Base-by-base conservation (phyloP, 2,329 filamentous ascomycete genomes). In the Diaporthe sp. region DNA sequence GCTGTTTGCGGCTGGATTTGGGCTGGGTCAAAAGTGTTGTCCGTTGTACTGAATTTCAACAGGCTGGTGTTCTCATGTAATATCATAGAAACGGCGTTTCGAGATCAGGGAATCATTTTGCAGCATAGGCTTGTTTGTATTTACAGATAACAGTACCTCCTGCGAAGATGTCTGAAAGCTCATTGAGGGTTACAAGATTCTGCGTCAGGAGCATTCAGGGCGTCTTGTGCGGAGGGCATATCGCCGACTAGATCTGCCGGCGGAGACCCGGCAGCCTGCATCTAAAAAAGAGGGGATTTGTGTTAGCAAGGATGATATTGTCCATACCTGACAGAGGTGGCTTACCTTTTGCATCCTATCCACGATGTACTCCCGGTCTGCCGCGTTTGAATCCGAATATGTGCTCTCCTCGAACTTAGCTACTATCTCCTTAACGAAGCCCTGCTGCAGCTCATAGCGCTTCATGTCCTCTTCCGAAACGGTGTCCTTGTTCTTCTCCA, bases 341-440 rank as follows among this genome's bases (percentile, higher is more conserved):
- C 89, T 82, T 84, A 98, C 96, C 92, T 96, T 96, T 84, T 98
- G 96, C 97, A 99, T 99, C 82, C 93, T 93, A 81, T 98, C 96
- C 77, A 98, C 96, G 80, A 99, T 97, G 83, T 95, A 98, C 82
- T 97, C 95, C 76, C 96, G 89, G 84, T 97, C 95, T 60, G 90
- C 88, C 19, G 93, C 85, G 81, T 97, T 96, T 17, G 93, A 90
- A 85, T 99, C 97, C 61, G 91, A 91, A 82, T 97, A 99, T 0
- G 89, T 91, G 72, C 89, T 88, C 82, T 93, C 91, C 83, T 99
- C 95, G 81, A 99, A 99, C 81, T 95, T 95, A 78, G 85, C 88
- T 72, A 98, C 95, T 82, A 99, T 98, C 83, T 98, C 95, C 73
- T 87, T 88, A 2, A 98, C 96, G 61, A 98, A 85, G 22, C 83